A percentile compares a stretch with the other conserved stretches of the same genome.
These are phyloP conservation scores for Stenocarpella maydis DNA, from an alignment of 2,329 filamentous ascomycete species.

Conservation along the genomic window DNA sequence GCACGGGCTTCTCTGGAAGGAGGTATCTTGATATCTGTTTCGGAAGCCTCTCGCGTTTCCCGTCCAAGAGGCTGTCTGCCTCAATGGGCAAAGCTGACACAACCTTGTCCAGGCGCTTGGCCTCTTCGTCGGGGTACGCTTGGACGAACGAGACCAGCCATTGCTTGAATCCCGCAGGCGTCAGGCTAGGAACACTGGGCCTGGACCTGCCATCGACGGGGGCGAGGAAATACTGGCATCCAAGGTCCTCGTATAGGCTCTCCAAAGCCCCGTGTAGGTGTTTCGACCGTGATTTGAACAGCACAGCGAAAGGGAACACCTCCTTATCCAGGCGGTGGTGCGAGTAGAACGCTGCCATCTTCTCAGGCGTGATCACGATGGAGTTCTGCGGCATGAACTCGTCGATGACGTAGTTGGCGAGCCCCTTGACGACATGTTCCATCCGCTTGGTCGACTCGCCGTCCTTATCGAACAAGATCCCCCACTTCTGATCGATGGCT, in stretches of 20 bases:
- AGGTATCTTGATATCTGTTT: slow-evolving; percentile 79
- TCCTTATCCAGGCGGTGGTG: slow-evolving; percentile 71
- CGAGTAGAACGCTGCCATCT: slow-evolving; percentile 78
- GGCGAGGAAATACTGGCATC: slow-evolving; percentile 72
- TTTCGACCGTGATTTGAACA: slow-evolving; percentile 56
- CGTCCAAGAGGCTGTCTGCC: slow-evolving; percentile 59
- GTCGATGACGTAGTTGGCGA: slow-evolving; percentile 78
- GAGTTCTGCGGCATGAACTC: slow-evolving; percentile 72
- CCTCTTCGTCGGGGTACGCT: slow-evolving; percentile 80
- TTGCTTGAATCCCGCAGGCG: slow-evolving; percentile 70
- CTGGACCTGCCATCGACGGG: slow-evolving; percentile 59
- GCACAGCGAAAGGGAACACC: slow-evolving; percentile 71
- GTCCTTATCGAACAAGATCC: slow-evolving; percentile 73
- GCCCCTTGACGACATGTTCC: slow-evolving; percentile 74
- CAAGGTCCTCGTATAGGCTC: slow-evolving; percentile 62
- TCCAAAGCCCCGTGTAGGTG: slow-evolving; percentile 61
- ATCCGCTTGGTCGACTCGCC: slow-evolving; percentile 74
- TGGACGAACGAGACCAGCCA: slow-evolving; percentile 79
- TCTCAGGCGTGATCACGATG: slow-evolving; percentile 77
- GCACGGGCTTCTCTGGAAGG: slow-evolving; percentile 68
- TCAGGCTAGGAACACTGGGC: slow-evolving; percentile 71
- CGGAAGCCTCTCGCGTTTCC: slow-evolving; percentile 76
- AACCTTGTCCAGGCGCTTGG: slow-evolving; percentile 72
- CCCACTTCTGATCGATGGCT: slow-evolving; percentile 78
- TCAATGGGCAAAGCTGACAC: slow-evolving; percentile 75